These are phyloP conservation scores for Fusarium stilboides DNA, from an alignment of 2,329 filamentous ascomycete species.

Conservation along the genomic window DNA sequence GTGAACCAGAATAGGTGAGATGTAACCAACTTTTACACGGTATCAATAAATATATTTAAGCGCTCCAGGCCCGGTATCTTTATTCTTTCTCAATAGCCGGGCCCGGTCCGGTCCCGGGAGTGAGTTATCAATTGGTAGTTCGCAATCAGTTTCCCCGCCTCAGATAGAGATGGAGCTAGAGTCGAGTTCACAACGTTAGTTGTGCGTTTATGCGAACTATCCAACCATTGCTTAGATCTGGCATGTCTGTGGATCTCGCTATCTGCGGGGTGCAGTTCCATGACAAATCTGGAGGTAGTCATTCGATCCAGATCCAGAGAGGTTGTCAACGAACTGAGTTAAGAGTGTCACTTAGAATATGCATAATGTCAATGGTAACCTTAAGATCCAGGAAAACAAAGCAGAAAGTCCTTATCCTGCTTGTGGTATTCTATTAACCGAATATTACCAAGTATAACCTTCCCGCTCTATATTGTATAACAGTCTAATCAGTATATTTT, in stretches of 20 bases:
- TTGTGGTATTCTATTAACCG: conserved; percentile 3
- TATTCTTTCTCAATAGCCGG: conserved; percentile 7
- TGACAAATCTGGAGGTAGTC: conserved; percentile 32
- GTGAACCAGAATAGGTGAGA: not conserved
- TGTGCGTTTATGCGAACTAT: conserved; percentile 9
- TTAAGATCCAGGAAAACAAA: not conserved
- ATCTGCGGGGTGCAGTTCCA: conserved; percentile 26
- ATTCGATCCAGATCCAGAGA: conserved; percentile 13
- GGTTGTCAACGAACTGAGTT: conserved; percentile 3
- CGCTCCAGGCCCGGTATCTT: not conserved
- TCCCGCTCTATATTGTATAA: not conserved
- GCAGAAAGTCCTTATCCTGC: not conserved
- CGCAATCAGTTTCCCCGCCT: conserved; percentile 23
- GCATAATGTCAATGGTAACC: not conserved
- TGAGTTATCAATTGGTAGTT: conserved; percentile 27
- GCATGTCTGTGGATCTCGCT: conserved; percentile 17
- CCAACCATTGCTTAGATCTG: conserved; percentile 14
- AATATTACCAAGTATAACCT: not conserved
- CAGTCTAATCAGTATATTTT: conserved; percentile 41
- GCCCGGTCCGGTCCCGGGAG: conserved; percentile 18
- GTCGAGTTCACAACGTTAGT: not conserved
- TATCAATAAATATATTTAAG: not conserved
- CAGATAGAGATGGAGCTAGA: conserved; percentile 23
- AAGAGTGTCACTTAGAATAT: conserved; percentile 3
- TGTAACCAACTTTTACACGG: not conserved